Evolutionary conservation across 164 flowering plant genomes (phyloP), one percentile per base, ranked within the genome.

Genomic region (Berberis thunbergii): DNA sequence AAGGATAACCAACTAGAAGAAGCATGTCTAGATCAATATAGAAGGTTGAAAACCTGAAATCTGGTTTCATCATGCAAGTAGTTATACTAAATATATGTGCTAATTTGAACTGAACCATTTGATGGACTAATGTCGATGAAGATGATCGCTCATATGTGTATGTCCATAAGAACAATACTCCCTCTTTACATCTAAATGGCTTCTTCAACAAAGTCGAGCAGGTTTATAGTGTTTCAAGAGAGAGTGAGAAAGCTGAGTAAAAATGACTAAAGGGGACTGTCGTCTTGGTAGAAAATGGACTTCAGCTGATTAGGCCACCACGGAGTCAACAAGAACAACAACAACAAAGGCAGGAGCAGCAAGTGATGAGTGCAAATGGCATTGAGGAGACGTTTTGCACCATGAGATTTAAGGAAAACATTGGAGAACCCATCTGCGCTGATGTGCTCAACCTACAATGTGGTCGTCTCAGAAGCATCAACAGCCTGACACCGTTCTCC

Each of bases 341-440:
- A 11, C 3, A 60, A 38, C 59, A 26, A 43, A 49, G 45, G 59
- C 43, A 61, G 3, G 45, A 40, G 6, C 3, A 46, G 3, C 54
- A 54, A 39, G 43, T 44, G 43, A 26, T 7, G 10, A 58, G 54
- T 1, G 70, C 41, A 53, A 88, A 86, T 57, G 88, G 88, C 13
- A 9, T 83, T 0, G 96, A 86, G 60, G 88, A 86, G 73, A 79
- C 84, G 43, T 11, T 81, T 4, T 88, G 96, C 86, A 67, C 60
- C 12, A 49, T 68, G 49, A 79, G 78, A 64, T 59, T 83, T 4
- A 74, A 41, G 5, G 74, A 80, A 71, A 83, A 85, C 83, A 71
- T 86, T 11, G 84, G 61, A 6, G 73, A 77, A 48, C 84, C 84
- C 0, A n/a, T 62, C 3, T 69, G 73, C 0, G 82, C 92, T 5